phyloP scores from a whole-genome alignment of 192 early-diverging fungal species.

The Backusella sp. region DNA sequence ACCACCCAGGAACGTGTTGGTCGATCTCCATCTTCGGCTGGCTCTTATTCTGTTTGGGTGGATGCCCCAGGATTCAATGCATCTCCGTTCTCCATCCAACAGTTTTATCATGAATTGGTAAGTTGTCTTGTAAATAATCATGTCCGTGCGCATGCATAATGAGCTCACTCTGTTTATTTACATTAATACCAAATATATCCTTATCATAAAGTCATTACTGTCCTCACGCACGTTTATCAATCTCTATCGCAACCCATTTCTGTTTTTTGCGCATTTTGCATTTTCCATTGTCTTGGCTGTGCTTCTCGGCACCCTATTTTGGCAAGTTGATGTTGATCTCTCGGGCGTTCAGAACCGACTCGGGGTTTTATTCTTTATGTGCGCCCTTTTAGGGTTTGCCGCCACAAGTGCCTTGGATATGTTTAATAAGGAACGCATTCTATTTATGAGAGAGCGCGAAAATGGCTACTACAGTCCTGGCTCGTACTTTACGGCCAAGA shows the following conservation, averaged over 20 bases:
- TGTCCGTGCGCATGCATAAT: too few relatives aligned
- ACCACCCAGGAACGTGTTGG: neutral
- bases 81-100: slow-evolving; percentile 17
- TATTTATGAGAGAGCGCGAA: slow-evolving; percentile 51
- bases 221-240: slow-evolving; percentile 52
- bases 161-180: neutral
- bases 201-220: slow-evolving; percentile 20
- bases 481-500: slow-evolving; percentile 53
- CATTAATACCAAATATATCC: neutral
- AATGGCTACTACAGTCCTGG: slow-evolving; percentile 49
- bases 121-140: neutral
- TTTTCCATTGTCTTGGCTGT: slow-evolving; percentile 55
- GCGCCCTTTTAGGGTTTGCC: slow-evolving; percentile 68
- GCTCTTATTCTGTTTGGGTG: slow-evolving; percentile 17
- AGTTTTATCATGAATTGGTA: slow-evolving; percentile 32
- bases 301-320: slow-evolving; percentile 71
- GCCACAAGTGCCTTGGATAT: slow-evolving; percentile 61
- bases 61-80: neutral
- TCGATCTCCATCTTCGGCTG: neutral
- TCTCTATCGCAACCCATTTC: slow-evolving; percentile 46
- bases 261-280: slow-evolving; percentile 57
- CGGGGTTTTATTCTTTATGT: slow-evolving; percentile 68
- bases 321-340: slow-evolving; percentile 49
- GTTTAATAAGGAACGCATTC: slow-evolving; percentile 42
- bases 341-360: slow-evolving; percentile 77